phyloP scores from a whole-genome alignment of 805 yeast genomes.

The Schizosaccharomyces cryophilus region DNA sequence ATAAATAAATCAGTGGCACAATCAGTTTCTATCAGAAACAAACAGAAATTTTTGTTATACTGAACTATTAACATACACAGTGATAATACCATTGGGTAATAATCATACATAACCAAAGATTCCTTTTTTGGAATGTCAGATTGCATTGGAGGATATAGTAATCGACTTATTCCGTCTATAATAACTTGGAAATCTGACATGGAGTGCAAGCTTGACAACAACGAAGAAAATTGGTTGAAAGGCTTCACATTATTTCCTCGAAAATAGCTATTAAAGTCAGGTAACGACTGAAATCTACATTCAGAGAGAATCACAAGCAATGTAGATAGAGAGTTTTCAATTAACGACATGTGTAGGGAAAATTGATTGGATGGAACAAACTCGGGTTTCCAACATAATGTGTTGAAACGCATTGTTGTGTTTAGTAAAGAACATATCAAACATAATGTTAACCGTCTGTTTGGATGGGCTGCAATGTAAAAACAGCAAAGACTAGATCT shows the following conservation, averaged over 20 bases:
- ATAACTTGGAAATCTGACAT: conserved; percentile 15
- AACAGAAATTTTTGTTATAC: not conserved
- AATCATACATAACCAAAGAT: not conserved
- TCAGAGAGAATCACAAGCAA: conserved; percentile 4
- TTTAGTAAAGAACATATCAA: conserved; percentile 47
- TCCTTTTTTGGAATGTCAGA: conserved; percentile 11
- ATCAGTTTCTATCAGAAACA: conserved; percentile 19
- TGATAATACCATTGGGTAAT: not conserved
- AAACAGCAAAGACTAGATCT: conserved; percentile 39
- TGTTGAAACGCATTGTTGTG: conserved; percentile 11
- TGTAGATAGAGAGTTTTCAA: not conserved
- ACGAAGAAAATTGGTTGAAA: conserved; percentile 12
- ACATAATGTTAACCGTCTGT: conserved; percentile 24
- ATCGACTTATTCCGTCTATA: conserved; percentile 12
- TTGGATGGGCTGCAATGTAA: conserved; percentile 18
- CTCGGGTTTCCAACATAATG: not conserved
- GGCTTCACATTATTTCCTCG: not conserved
- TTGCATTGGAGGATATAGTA: conserved; percentile 18
- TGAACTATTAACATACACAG: not conserved
- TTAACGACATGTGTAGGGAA: not conserved
- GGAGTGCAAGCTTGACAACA: conserved; percentile 15
- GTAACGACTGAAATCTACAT: conserved; percentile 10
- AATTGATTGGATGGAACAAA: not conserved
- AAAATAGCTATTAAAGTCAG: conserved; percentile 28
- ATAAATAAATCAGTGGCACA: conserved; percentile 31